Conservation (phyloP, 352 stramenopile species). For the Phytophthora hibernalis region DNA sequence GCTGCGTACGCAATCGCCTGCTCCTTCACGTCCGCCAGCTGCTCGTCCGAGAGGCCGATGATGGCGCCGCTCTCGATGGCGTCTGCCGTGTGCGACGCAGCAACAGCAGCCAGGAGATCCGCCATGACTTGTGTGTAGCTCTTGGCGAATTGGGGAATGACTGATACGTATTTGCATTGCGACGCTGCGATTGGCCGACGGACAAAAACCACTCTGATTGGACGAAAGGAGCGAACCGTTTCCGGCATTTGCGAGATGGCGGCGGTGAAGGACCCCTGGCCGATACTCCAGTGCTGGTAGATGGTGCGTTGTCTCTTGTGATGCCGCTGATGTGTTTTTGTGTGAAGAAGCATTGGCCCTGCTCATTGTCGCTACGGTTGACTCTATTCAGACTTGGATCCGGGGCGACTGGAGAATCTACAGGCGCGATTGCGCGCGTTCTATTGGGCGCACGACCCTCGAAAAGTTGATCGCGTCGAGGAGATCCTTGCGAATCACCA, state of each 20-base stretch:
- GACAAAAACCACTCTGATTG: neutral
- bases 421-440: conserved; percentile 61
- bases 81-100: conserved; percentile 23
- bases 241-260: too few species aligned
- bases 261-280: neutral
- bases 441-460: conserved; percentile 79
- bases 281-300: neutral
- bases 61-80: conserved; percentile 39
- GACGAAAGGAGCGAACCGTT: too few species aligned
- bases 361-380: too few species aligned
- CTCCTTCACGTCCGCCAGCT: conserved; percentile 67
- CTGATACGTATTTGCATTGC: conserved; percentile 14
- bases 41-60: conserved; percentile 46
- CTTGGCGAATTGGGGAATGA: conserved; percentile 12
- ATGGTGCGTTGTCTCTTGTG: conserved; percentile 28
- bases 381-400: conserved; percentile 17
- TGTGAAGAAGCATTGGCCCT: conserved; percentile 3
- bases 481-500: conserved; percentile 55
- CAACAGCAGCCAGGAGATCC: conserved; percentile 56
- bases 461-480: conserved; percentile 69
- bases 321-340: neutral
- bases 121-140: conserved; percentile 32
- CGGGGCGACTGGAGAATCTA: conserved; percentile 28
- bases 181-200: conserved; percentile 16
- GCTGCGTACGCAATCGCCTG: conserved; percentile 79